These are phyloP conservation scores for Candida yuanshanica DNA, from an alignment of 805 yeast species.

Conservation along the genomic window DNA sequence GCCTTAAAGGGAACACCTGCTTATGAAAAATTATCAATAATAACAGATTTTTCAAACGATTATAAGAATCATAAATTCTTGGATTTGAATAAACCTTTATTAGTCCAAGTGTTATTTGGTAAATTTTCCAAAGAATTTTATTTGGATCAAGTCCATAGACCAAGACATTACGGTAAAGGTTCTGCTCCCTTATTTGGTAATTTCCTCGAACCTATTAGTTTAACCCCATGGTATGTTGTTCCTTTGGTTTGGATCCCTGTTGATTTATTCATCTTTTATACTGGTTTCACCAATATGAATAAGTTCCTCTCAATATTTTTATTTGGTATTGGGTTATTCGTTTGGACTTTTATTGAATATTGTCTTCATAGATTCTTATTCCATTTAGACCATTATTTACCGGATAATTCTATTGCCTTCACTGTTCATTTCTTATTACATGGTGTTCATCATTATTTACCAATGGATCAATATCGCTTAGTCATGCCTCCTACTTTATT, in stretches of 20 bases:
- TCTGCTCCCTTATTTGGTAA: slow-evolving; percentile 95
- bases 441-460: slow-evolving; percentile 95
- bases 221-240: slow-evolving; percentile 93
- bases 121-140: slow-evolving; percentile 83
- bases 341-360: slow-evolving; percentile 94
- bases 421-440: slow-evolving; percentile 86
- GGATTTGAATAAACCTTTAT: slow-evolving; percentile 76
- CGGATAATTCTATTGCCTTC: slow-evolving; percentile 69
- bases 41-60: slow-evolving; percentile 74
- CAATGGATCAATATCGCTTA: slow-evolving; percentile 90
- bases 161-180: slow-evolving; percentile 96
- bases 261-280: slow-evolving; percentile 54
- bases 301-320: slow-evolving; percentile 43
- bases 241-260: slow-evolving; percentile 87
- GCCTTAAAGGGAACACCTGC: slow-evolving; percentile 63
- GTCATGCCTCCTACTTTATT: slow-evolving; percentile 96
- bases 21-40: slow-evolving; percentile 64
- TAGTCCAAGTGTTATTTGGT: slow-evolving; percentile 72
- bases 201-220: slow-evolving; percentile 83
- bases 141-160: slow-evolving; percentile 94
- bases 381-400: slow-evolving; percentile 85
- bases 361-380: slow-evolving; percentile 83
- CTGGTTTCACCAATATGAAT: slow-evolving; percentile 49
- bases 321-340: slow-evolving; percentile 76
- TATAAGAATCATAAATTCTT: slow-evolving; percentile 73